phyloP scores from a whole-genome alignment of 805 yeast genomes.

The Kodamaea hsintzibuensis region DNA sequence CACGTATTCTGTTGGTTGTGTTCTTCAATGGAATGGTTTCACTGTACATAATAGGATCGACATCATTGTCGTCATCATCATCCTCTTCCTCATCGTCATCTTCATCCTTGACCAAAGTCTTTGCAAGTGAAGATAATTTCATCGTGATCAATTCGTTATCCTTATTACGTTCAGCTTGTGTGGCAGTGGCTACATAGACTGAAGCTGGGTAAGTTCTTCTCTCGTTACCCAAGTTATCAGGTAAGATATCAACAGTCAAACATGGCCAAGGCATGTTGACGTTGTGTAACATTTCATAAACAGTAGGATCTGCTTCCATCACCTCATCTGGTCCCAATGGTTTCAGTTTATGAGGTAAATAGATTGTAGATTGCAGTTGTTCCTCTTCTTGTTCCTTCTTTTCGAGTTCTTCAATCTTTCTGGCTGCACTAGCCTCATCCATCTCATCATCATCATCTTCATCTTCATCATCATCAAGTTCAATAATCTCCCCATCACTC shows the following conservation, averaged over 20 bases:
- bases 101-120: slow-evolving; percentile 84
- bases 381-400: slow-evolving; percentile 36
- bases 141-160: slow-evolving; percentile 87
- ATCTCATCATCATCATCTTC: slow-evolving; percentile 49
- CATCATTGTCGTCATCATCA: slow-evolving; percentile 67
- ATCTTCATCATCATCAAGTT: slow-evolving; percentile 56
- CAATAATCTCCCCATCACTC: slow-evolving; percentile 87
- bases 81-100: slow-evolving; percentile 73
- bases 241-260: slow-evolving; percentile 83
- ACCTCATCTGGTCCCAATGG: slow-evolving; percentile 96
- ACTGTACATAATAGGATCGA: slow-evolving; percentile 85
- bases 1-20: slow-evolving; percentile 88
- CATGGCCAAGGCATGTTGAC: slow-evolving; percentile 97
- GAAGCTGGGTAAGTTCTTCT: slow-evolving; percentile 90
- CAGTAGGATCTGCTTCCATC: slow-evolving; percentile 93
- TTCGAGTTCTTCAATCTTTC: slow-evolving; percentile 38
- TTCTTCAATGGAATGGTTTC: slow-evolving; percentile 74
- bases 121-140: slow-evolving; percentile 77
- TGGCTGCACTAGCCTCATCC: slow-evolving; percentile 34
- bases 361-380: slow-evolving; percentile 50
- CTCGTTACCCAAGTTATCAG: slow-evolving; percentile 83
- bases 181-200: slow-evolving; percentile 82
- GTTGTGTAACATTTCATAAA: slow-evolving; percentile 94
- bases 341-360: slow-evolving; percentile 83
- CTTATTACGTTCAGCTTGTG: slow-evolving; percentile 84